Evolutionary conservation across 257 asterid genomes (phyloP), one percentile per base, ranked within the genome.

Genomic region (Capsicum rhomboideum): DNA sequence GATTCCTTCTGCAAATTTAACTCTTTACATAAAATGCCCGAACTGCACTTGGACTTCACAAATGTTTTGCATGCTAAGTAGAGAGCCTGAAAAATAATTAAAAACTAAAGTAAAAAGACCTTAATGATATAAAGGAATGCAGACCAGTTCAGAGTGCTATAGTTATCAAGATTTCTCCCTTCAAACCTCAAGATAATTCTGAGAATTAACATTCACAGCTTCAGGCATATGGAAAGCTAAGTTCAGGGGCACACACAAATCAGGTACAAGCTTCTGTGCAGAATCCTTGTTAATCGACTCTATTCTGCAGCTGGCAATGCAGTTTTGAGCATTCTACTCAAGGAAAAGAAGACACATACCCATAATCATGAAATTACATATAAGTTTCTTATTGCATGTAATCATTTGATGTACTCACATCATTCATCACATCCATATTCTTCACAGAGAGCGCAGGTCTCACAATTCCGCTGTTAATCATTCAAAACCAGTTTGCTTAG

Each of bases 201-300:
- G 95, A 77, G 97, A 91, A 86, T 93, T 89, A 61, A 95, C 87
- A 88, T 92, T 93, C 85, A 97, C 85, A 18, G 98, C 98, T 58
- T 93, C 93, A 21, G 97, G 99, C 98, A 97, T 92, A 87, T 93
- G 88, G 88, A 95, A 97, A 69, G 97, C 98, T 89, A 91, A 64
- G 88, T 92, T 87, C 52, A 84, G 83, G 59, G 98, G 98, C 63
- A 90, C 82, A 18, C 87, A 85, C 56, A 95, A 83, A 79, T 90
- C 89, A 11, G 98, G 98, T 79, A 97, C 88, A 64, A 95, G 97
- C 80, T 84, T 84, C 63, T 80, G 92, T 46, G 95, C 98, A 87
- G 94, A 91, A 86, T 90, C 94, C 89, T 90, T 92, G 42, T 90
- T 46, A 83, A 97, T 84, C 49, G 87, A 83, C 90, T 93, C 93